Evolutionary conservation across 441 rosid genomes (phyloP), one percentile per base, ranked within the genome.

Genomic region (Aquilaria agallochum): DNA sequence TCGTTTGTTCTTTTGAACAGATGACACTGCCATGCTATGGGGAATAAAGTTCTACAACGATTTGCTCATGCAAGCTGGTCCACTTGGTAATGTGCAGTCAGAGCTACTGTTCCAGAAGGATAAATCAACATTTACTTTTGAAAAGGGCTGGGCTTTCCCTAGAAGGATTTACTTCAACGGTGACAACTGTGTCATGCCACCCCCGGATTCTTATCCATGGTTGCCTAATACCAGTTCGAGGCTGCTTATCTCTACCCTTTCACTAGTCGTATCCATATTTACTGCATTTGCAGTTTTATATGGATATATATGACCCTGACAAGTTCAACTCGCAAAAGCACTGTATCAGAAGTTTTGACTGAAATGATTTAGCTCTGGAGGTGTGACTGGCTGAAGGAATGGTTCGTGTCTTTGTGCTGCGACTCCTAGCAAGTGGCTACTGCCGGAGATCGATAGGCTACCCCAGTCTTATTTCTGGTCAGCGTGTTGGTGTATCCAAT

Each of bases 61-160:
- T 60, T 50, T 85, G 59, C 79, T 85, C 62, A 73, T 64, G 62
- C 81, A 82, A 68, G 85, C 78, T 11, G 86, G 87, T 63, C 80
- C 72, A 13, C 2, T 54, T 46, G 90, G 90, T 30, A 85, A 85
- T 50, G 84, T 82, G 68, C 90, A 85, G 61, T 82, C 87, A 40
- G 87, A 85, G 74, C 72, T 82, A 65, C 79, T 85, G 6, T 82
- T 85, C 64, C 76, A 57, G 11, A 85, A 85, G 72, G 75, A 82
- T 60, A 65, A 67, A 40, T 66, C 72, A 4, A 70, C 78, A 33
- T 85, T 85, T 63, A 78, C 87, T 56, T 73, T 82, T 4, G 83
- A 78, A 14, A 80, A 82, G 74, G 87, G 87, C 52, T 85, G 87
- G 87, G 90, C 78, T 27, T 85, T 82, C 66, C 90, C 90, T 0